phyloP scores from a whole-genome alignment of 2,329 filamentous ascomycete species.

The Xylariales sp. region DNA sequence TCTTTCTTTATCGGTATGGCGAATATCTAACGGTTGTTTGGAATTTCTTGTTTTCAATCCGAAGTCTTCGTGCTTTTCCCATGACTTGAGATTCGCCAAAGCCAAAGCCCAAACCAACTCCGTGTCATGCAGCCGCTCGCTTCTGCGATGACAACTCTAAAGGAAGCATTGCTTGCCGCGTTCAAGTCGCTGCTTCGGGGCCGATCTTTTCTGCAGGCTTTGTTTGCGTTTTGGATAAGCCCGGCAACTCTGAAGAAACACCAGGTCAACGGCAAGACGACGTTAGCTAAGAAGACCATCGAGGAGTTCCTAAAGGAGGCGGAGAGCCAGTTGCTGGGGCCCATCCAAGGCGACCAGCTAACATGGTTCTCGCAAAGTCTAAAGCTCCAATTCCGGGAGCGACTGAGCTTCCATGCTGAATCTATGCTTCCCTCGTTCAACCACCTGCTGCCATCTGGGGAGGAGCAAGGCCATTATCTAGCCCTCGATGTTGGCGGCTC shows the following conservation, averaged over 20 bases:
- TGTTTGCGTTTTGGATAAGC: constrained; percentile 50
- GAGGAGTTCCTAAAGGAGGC: constrained; percentile 54
- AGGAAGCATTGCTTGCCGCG: constrained; percentile 49
- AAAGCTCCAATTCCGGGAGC: constrained; percentile 50
- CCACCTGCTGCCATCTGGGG: constrained; percentile 57
- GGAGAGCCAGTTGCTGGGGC: constrained; percentile 46
- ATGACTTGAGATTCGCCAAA: too few species aligned
- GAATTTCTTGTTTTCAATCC: background rate
- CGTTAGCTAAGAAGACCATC: constrained; percentile 24
- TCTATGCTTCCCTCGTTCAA: constrained; percentile 66
- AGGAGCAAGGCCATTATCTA: constrained; percentile 55
- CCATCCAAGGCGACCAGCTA: constrained; percentile 41
- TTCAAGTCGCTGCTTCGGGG: constrained; percentile 55
- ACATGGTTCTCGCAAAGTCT: constrained; percentile 43
- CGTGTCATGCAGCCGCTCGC: constrained; percentile 46
- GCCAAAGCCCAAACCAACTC: too few species aligned
- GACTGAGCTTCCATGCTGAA: constrained; percentile 45
- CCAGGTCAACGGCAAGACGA: constrained; percentile 14
- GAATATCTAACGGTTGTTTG: constrained; percentile 17
- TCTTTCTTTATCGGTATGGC: constrained; percentile 21
- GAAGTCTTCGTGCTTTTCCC: constrained; percentile 16
- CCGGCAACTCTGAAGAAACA: constrained; percentile 32
- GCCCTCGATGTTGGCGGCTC: constrained; percentile 67
- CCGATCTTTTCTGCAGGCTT: constrained; percentile 53
- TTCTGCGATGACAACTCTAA: constrained; percentile 54